Percentiles rank a stretch among this genome's conserved stretches.
Evolutionary conservation across 164 flowering plant species (phyloP).

Genomic region (Paratinospora sagittata): DNA sequence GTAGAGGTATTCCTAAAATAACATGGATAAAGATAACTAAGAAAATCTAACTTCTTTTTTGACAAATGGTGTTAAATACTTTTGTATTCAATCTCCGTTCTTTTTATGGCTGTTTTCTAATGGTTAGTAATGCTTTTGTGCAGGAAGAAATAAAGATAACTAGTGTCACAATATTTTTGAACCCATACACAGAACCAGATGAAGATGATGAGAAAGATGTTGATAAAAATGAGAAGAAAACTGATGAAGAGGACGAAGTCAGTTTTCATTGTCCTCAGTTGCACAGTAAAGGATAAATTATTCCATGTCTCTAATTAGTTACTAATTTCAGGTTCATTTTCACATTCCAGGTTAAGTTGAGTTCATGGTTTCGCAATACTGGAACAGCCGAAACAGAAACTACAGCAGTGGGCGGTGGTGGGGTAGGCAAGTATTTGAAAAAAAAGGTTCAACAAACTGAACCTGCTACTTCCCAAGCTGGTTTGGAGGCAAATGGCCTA

Average conservation of each 20-base stretch:
- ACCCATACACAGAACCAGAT: conserved; percentile 85
- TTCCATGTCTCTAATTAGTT: not conserved
- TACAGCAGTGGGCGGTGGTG: conserved; percentile 45
- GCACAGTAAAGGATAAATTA: not conserved
- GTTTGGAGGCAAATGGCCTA: conserved; percentile 19
- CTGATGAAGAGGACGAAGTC: conserved; percentile 68
- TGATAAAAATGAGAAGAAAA: conserved; percentile 27
- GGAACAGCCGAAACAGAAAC: conserved; percentile 45
- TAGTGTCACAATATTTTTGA: conserved; percentile 63
- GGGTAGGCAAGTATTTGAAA: conserved; percentile 86
- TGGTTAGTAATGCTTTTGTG: conserved; percentile 8
- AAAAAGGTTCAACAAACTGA: conserved; percentile 34
- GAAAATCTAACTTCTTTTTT: not conserved
- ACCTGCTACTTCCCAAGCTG: conserved; percentile 25
- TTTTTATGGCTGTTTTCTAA: not conserved
- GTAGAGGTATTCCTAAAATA: too few species aligned
- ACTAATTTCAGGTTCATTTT: conserved; percentile 5
- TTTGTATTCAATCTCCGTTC: not conserved
- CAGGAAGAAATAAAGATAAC: conserved; percentile 95
- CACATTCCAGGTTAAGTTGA: conserved; percentile 66
- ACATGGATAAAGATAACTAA: too few species aligned
- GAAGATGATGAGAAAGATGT: conserved; percentile 64
- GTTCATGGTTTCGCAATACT: conserved; percentile 95
- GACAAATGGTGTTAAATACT: not conserved
- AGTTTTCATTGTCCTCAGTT: conserved; percentile 14